Conservation (phyloP, 257 asterid genomes). For the Solanum pennellii region DNA sequence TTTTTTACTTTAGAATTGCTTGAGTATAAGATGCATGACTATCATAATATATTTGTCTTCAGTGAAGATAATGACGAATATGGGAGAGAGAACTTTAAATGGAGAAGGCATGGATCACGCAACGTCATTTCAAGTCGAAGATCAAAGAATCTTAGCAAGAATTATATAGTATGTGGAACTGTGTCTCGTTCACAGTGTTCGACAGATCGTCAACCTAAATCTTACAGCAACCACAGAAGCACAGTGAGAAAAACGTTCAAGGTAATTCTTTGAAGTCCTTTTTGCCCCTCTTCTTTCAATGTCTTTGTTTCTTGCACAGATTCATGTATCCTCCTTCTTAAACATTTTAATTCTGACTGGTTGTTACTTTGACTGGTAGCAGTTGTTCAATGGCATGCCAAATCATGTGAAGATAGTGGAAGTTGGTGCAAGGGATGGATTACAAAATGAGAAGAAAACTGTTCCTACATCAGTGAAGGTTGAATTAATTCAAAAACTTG, state of each 20-base stretch:
- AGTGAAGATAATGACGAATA: constrained; percentile 68
- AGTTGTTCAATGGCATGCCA: constrained; percentile 66
- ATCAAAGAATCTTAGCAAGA: constrained; percentile 46
- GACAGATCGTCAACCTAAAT: constrained; percentile 24
- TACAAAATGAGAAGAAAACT: constrained; percentile 71
- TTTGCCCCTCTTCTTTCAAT: not conserved
- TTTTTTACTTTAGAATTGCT: not conserved
- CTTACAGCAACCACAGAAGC: constrained; percentile 25
- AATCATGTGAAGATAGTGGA: constrained; percentile 82
- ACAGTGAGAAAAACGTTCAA: constrained; percentile 27
- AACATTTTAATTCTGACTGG: not conserved
- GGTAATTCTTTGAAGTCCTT: constrained; percentile 24
- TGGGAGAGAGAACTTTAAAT: constrained; percentile 33
- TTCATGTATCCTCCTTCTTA: not conserved
- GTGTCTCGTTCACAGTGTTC: constrained; percentile 23
- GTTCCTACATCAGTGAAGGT: constrained; percentile 78
- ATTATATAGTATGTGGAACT: constrained; percentile 29
- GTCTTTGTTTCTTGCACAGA: not conserved
- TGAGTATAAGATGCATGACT: not conserved
- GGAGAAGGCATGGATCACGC: constrained; percentile 34
- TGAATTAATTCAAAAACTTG: constrained; percentile 59
- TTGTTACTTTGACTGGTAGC: not conserved
- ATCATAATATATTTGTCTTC: constrained; percentile 7
- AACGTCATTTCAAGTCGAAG: constrained; percentile 17
- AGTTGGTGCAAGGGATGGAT: constrained; percentile 95